Evolutionary conservation across 2,329 filamentous ascomycete species (phyloP).

Genomic region (Pestalotiopsis sp.): DNA sequence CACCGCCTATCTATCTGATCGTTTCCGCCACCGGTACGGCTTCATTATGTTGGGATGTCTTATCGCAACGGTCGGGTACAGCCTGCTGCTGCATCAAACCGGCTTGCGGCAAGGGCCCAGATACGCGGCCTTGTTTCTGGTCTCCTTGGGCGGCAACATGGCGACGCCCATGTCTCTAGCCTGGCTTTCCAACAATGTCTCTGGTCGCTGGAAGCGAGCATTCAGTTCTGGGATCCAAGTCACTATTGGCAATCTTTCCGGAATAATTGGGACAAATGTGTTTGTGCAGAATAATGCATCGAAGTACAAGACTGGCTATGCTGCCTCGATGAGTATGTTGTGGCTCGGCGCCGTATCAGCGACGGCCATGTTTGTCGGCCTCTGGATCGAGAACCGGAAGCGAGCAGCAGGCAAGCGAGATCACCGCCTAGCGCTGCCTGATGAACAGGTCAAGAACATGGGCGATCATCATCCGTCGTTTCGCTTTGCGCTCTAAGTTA

Average conservation of each 20-base stretch:
- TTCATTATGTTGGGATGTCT: conserved; percentile 32
- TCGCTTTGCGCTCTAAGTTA: conserved; percentile 34
- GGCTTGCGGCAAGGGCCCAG: conserved; percentile 26
- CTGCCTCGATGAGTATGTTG: conserved; percentile 31
- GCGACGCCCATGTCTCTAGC: conserved; percentile 36
- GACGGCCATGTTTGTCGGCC: conserved; percentile 36
- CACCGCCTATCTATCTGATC: conserved; percentile 33
- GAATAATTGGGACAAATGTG: conserved; percentile 36
- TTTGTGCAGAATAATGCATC: conserved; percentile 34
- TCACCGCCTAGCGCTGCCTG: conserved; percentile 34
- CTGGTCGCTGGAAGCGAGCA: conserved; percentile 52
- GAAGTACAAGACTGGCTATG: conserved; percentile 36
- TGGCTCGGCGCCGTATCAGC: conserved; percentile 34
- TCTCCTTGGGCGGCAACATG: conserved; percentile 34
- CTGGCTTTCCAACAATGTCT: conserved; percentile 54
- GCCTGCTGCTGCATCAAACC: conserved; percentile 32
- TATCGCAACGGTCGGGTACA: conserved; percentile 32
- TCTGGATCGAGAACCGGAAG: conserved; percentile 45
- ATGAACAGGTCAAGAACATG: conserved; percentile 44
- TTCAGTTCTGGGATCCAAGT: conserved; percentile 50
- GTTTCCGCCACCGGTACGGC: conserved; percentile 32
- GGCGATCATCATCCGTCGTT: conserved; percentile 53
- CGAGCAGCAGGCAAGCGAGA: conserved; percentile 47
- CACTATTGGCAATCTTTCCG: conserved; percentile 46
- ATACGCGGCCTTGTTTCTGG: conserved; percentile 38